These are phyloP conservation scores for Digitaria exilis DNA, from an alignment of 202 grass and related monocot genomes.

Conservation along the genomic window DNA sequence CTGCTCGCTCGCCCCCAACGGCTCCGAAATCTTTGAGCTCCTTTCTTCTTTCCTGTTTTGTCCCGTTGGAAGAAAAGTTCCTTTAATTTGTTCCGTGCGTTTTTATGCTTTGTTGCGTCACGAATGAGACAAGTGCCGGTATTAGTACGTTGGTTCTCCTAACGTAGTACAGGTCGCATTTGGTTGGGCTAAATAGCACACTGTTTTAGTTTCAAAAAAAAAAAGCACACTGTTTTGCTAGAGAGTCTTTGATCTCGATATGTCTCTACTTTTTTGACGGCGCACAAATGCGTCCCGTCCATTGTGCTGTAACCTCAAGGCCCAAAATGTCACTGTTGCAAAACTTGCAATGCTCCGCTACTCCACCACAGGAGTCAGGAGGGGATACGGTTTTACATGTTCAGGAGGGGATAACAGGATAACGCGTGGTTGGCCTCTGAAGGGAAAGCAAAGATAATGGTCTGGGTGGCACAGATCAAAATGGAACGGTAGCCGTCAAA, in stretches of 20 bases:
- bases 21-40: slow-evolving; percentile 4
- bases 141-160: not conserved
- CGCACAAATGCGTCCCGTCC: not conserved
- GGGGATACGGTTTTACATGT: not conserved
- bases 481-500: not conserved
- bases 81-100: not conserved
- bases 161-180: not conserved
- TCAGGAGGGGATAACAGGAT: not conserved
- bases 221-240: not conserved
- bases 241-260: not conserved
- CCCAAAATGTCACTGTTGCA: not conserved
- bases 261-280: no score
- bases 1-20: slow-evolving; percentile 19
- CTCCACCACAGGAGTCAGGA: not conserved
- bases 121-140: no score
- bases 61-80: not conserved
- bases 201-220: no score
- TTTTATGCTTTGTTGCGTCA: no score
- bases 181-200: not conserved
- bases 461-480: not conserved
- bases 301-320: not conserved
- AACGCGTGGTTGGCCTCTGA: not conserved
- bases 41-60: not conserved
- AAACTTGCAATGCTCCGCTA: no score
- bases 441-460: not conserved